Evolutionary conservation across 78 protist species (phyloP).

Genomic region (Dictyostelium intermedium): DNA sequence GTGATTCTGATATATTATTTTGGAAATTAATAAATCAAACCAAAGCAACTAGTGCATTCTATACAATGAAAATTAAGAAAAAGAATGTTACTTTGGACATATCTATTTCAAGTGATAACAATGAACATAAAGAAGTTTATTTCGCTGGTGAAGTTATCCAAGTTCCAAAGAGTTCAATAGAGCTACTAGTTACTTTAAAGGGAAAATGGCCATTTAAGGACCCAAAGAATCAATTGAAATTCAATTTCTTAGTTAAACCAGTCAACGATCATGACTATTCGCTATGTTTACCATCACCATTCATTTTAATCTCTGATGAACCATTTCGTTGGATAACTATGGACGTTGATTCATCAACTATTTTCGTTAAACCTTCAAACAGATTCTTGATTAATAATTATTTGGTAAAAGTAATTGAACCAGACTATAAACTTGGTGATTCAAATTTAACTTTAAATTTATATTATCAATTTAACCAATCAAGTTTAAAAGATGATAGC

Average conservation of each 20-base stretch:
- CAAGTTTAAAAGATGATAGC: background rate
- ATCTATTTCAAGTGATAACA: background rate
- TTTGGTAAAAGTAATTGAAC: background rate
- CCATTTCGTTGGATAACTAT: conserved; percentile 4
- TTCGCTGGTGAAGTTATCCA: background rate
- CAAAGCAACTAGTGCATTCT: background rate
- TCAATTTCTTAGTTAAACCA: background rate
- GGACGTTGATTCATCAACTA: background rate
- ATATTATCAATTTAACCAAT: background rate
- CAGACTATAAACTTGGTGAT: background rate
- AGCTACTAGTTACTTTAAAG: background rate
- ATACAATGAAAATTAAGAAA: background rate
- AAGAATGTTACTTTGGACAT: background rate
- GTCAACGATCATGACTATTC: background rate
- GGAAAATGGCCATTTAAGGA: background rate
- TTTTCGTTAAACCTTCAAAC: background rate
- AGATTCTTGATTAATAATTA: background rate
- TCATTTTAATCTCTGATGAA: background rate
- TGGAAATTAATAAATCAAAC: background rate
- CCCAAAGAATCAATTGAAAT: background rate
- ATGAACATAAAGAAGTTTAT: background rate
- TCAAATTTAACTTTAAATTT: background rate
- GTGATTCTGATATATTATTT: background rate
- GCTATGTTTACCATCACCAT: background rate
- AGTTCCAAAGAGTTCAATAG: background rate